Evolutionary conservation across 768 basidiomycete genomes (phyloP).

Genomic region (Termitomyces bulborhizus): DNA sequence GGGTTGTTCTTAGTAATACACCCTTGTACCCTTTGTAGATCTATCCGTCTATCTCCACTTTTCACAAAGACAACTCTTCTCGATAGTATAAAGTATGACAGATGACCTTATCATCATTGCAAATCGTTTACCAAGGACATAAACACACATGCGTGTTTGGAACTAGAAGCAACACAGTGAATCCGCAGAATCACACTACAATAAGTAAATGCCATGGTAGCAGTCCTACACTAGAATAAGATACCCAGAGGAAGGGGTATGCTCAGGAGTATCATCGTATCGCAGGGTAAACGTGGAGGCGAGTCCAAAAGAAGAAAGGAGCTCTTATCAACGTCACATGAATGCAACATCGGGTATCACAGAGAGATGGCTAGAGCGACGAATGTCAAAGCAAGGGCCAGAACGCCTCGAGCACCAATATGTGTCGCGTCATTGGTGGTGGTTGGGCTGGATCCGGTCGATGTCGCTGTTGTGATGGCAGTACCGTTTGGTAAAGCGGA

Average conservation of each 20-base stretch:
- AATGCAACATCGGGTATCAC: neutral
- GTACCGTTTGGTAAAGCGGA: neutral
- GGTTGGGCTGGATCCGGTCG: conserved; percentile 8
- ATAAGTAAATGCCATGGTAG: neutral
- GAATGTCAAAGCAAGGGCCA: neutral
- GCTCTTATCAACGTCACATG: neutral
- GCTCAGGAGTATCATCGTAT: neutral
- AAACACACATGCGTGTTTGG: neutral
- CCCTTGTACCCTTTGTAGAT: too few relatives aligned
- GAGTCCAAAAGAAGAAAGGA: neutral
- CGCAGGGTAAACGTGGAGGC: neutral
- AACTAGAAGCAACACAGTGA: neutral
- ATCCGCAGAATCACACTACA: neutral
- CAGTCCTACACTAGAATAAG: neutral
- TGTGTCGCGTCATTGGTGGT: conserved; percentile 4
- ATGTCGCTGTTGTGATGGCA: conserved; percentile 1
- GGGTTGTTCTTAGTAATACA: too few relatives aligned
- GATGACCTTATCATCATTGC: too few relatives aligned
- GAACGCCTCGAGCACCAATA: neutral
- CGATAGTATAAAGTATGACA: too few relatives aligned
- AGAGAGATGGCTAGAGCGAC: neutral
- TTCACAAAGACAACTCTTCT: too few relatives aligned
- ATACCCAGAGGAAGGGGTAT: neutral
- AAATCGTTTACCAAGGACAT: neutral
- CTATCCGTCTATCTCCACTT: too few relatives aligned